Evolutionary conservation across 2,329 filamentous ascomycete genomes (phyloP).

Genomic region (Chaetomium strumarium): DNA sequence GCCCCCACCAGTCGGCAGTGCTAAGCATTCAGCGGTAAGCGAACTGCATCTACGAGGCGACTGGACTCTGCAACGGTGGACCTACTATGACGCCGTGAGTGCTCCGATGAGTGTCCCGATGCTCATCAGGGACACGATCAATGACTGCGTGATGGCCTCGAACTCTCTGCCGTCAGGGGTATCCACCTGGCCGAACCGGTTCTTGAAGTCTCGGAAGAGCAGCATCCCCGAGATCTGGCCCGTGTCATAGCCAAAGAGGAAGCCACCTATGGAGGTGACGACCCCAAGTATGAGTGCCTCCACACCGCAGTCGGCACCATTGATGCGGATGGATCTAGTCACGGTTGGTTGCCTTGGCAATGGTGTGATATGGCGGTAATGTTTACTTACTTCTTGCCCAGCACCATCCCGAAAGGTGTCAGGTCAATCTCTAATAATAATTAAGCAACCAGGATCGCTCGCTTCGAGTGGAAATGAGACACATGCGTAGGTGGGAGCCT

Average conservation of each 20-base stretch:
- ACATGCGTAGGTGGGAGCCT: not conserved
- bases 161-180: constrained; percentile 35
- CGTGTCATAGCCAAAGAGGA: constrained; percentile 59
- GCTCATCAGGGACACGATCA: constrained; percentile 46
- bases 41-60: no score
- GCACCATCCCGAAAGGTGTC: constrained; percentile 8
- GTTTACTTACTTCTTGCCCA: constrained; percentile 18
- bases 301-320: constrained; percentile 25
- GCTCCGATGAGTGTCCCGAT: constrained; percentile 23
- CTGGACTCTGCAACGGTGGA: no score
- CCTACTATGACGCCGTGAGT: constrained; percentile 21
- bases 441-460: not conserved
- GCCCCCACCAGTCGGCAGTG: constrained; percentile 24
- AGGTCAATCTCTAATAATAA: not conserved
- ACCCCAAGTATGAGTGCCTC: constrained; percentile 23
- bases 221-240: constrained; percentile 52
- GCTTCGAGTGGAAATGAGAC: not conserved
- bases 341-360: not conserved
- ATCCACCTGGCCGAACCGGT: constrained; percentile 48
- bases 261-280: constrained; percentile 44
- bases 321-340: constrained; percentile 23
- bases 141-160: constrained; percentile 40
- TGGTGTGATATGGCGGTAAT: not conserved
- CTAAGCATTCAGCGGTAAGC: not conserved
- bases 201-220: constrained; percentile 46